These are phyloP conservation scores for Fragaria vesca DNA, from an alignment of 306 rosid genomes.

Conservation along the genomic window DNA sequence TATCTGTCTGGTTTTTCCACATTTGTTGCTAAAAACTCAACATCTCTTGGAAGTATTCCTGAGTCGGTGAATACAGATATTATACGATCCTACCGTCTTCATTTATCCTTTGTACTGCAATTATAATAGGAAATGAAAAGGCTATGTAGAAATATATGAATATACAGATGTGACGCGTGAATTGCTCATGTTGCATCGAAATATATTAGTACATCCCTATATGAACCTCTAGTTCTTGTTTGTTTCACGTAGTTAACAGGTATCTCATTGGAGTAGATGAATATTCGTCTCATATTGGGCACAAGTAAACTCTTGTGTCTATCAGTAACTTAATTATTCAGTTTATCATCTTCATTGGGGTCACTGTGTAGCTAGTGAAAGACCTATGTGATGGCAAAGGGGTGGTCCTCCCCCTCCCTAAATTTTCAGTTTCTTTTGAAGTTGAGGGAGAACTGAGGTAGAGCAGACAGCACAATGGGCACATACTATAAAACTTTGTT, in stretches of 20 bases:
- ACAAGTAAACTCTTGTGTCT: neutral
- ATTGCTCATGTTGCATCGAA: neutral
- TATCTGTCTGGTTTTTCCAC: constrained; percentile 23
- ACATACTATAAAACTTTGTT: no score
- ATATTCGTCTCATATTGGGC: neutral
- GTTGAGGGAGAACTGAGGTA: no score
- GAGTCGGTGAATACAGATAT: neutral
- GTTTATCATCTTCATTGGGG: neutral
- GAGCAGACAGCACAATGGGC: no score
- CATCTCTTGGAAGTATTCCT: neutral
- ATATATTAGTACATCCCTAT: neutral
- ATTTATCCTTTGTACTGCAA: constrained; percentile 1
- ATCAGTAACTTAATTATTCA: neutral
- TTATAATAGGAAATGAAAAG: neutral
- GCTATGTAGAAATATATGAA: no score
- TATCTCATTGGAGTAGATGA: neutral
- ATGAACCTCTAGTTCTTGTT: neutral
- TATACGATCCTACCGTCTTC: neutral
- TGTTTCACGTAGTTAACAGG: neutral
- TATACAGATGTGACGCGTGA: no score
- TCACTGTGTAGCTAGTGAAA: neutral
- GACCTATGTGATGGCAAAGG: neutral
- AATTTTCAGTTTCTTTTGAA: no score
- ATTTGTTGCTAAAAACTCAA: neutral
- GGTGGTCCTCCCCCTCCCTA: no score